phyloP scores from a whole-genome alignment of 148 eudicot species.

The Cornus controversa region DNA sequence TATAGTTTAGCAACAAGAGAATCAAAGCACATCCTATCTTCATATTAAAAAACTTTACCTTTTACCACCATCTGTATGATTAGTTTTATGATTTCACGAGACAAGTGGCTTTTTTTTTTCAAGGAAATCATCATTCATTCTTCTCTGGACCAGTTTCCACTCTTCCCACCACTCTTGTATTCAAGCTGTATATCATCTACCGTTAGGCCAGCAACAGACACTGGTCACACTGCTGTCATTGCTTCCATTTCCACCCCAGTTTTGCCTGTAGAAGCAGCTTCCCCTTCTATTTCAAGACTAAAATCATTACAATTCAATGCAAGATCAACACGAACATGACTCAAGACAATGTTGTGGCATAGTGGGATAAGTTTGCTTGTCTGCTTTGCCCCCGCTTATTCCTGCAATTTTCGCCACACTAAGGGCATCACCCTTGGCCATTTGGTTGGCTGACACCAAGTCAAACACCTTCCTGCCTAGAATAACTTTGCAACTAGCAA shows the following conservation, averaged over 20 bases:
- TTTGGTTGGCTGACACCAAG: constrained; percentile 79
- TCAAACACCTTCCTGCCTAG: constrained; percentile 69
- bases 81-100: too few species aligned
- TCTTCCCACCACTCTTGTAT: constrained; percentile 70
- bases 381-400: constrained; percentile 76
- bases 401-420: constrained; percentile 90
- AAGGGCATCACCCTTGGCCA: constrained; percentile 85
- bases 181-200: constrained; percentile 85
- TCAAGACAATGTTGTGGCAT: constrained; percentile 78
- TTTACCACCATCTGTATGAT: too few species aligned
- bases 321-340: constrained; percentile 68
- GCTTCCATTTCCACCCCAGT: constrained; percentile 99
- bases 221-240: constrained; percentile 79
- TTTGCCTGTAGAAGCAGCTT: constrained; percentile 78
- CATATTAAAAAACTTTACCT: too few species aligned
- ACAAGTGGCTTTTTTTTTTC: not conserved
- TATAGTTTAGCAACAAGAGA: too few species aligned
- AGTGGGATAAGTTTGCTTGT: constrained; percentile 87
- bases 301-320: constrained; percentile 46
- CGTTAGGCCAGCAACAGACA: constrained; percentile 79
- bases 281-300: constrained; percentile 71
- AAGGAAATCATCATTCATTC: constrained; percentile 26
- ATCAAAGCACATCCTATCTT: too few species aligned
- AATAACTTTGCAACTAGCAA: constrained; percentile 84
- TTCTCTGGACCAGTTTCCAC: constrained; percentile 77